Evolutionary conservation across 106 monocot species (phyloP).

Genomic region (Vanilla planifolia): DNA sequence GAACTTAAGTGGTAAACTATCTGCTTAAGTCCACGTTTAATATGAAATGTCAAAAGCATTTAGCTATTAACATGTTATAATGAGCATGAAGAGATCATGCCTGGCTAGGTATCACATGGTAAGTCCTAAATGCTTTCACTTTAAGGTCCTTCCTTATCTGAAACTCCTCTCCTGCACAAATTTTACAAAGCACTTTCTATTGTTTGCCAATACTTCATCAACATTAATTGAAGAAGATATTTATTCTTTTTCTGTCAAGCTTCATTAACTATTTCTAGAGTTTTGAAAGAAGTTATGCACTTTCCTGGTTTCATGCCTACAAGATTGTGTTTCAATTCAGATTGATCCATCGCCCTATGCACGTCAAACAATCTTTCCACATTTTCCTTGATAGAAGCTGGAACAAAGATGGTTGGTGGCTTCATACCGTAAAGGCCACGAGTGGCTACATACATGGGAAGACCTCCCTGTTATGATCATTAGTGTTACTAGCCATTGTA

Average conservation of each 20-base stretch:
- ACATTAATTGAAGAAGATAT: no score
- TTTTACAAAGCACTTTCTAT: background rate
- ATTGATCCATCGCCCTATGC: constrained; percentile 85
- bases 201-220: background rate
- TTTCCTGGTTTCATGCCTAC: constrained; percentile 66
- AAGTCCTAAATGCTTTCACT: constrained; percentile 91
- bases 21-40: background rate
- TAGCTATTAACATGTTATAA: no score
- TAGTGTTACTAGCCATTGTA: background rate
- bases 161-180: constrained; percentile 69
- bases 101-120: constrained; percentile 87
- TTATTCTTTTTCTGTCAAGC: no score
- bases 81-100: constrained; percentile 16
- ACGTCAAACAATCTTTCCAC: constrained; percentile 76
- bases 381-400: constrained; percentile 47
- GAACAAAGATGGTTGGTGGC: constrained; percentile 90
- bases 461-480: constrained; percentile 53
- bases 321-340: constrained; percentile 69
- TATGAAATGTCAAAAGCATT: no score
- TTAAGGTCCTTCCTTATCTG: constrained; percentile 72
- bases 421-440: constrained; percentile 74
- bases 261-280: background rate
- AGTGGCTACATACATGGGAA: constrained; percentile 93
- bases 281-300: background rate
- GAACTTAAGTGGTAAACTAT: background rate